phyloP scores from a whole-genome alignment of 306 rosid species.

The Medicago ruthenica region DNA sequence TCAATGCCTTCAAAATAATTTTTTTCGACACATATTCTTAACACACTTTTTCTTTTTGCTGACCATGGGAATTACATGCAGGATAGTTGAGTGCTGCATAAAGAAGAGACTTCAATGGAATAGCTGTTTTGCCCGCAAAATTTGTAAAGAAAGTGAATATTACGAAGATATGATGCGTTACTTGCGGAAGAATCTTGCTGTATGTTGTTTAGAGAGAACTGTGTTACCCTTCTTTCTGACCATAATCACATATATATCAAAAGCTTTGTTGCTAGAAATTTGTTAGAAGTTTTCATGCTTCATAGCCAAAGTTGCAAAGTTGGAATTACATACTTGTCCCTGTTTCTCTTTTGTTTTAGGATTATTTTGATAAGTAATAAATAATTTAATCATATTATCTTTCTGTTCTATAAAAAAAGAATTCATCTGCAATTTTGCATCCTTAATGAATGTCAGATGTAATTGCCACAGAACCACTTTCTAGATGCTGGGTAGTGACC shows the following conservation, averaged over 20 bases:
- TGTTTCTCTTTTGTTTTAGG: slow-evolving; percentile 17
- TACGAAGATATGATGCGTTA: slow-evolving; percentile 96
- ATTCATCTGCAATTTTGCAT: slow-evolving; percentile 1
- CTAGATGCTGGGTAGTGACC: slow-evolving; percentile 5
- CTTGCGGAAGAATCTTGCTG: slow-evolving; percentile 89
- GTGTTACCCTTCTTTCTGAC: slow-evolving; percentile 33
- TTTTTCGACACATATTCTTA: slow-evolving; percentile 12
- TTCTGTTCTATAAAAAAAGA: not conserved
- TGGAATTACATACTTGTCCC: slow-evolving; percentile 15
- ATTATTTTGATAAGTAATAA: slow-evolving; percentile 10
- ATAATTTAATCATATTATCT: not conserved
- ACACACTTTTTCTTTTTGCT: slow-evolving; percentile 4
- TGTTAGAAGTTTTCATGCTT: slow-evolving; percentile 13
- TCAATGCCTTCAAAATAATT: slow-evolving; percentile 26
- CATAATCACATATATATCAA: not conserved
- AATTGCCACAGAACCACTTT: slow-evolving; percentile 4
- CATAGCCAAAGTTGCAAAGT: not conserved
- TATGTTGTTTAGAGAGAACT: slow-evolving; percentile 50
- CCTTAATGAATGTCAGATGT: not conserved
- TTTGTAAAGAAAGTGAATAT: slow-evolving; percentile 92
- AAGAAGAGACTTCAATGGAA: slow-evolving; percentile 96
- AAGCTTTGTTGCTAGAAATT: slow-evolving; percentile 14
- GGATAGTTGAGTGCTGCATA: slow-evolving; percentile 78
- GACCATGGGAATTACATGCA: slow-evolving; percentile 53
- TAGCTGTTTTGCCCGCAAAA: slow-evolving; percentile 82